These are phyloP conservation scores for Salicornia ramosissima DNA, from an alignment of 148 eudicot species.

Conservation along the genomic window DNA sequence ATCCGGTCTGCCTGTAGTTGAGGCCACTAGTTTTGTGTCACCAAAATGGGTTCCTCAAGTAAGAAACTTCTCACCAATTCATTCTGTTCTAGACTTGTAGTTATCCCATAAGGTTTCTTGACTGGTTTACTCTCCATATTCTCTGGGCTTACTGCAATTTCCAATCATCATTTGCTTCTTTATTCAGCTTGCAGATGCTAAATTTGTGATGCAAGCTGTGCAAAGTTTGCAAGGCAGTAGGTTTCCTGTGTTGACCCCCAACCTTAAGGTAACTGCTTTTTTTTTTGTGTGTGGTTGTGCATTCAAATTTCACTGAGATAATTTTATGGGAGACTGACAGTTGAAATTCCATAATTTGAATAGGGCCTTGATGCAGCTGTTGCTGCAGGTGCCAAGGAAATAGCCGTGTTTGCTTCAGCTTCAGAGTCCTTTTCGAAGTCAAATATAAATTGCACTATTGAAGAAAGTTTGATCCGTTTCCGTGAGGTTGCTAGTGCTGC, in stretches of 20 bases:
- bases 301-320: not conserved
- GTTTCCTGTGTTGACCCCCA: constrained; percentile 88
- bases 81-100: not conserved
- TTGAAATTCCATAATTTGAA: constrained; percentile 3
- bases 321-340: not conserved
- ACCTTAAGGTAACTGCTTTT: constrained; percentile 63
- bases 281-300: constrained; percentile 9
- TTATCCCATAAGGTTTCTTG: not conserved
- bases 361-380: constrained; percentile 97
- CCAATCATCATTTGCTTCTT: not conserved
- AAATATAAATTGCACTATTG: constrained; percentile 86
- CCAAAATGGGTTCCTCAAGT: constrained; percentile 99
- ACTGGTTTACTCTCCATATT: constrained; percentile 1
- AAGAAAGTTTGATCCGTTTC: constrained; percentile 76
- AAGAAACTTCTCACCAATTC: constrained; percentile 17
- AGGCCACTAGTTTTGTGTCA: constrained; percentile 95
- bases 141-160: not conserved
- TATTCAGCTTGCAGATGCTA: constrained; percentile 80
- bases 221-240: constrained; percentile 50
- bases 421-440: constrained; percentile 93
- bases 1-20: constrained; percentile 87
- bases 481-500: constrained; percentile 74
- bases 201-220: constrained; percentile 69
- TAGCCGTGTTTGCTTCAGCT: constrained; percentile 95
- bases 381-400: constrained; percentile 92